A percentile compares a stretch with the other conserved stretches of the same genome.
These are phyloP conservation scores for Penicillium cataractarum DNA, from an alignment of 495 filamentous ascomycete species.

Conservation along the genomic window DNA sequence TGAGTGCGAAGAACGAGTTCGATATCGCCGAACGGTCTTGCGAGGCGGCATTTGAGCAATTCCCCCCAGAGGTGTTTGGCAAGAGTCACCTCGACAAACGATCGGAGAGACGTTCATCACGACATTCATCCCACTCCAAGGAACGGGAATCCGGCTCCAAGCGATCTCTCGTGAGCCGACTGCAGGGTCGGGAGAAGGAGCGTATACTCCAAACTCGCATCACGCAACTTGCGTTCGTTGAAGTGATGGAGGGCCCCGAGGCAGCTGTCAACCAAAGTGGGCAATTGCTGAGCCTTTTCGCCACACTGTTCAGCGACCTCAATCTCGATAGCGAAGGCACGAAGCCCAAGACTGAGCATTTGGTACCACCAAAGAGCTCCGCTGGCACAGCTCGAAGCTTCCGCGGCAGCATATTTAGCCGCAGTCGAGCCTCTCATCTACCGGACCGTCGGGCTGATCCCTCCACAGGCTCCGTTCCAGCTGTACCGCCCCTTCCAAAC, in stretches of 20 bases:
- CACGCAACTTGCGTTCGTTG: constrained; percentile 84
- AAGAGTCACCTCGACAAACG: constrained; percentile 51
- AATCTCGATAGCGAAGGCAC: constrained; percentile 35
- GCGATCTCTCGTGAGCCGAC: constrained; percentile 66
- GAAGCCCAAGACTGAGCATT: constrained; percentile 28
- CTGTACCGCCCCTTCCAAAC: constrained; percentile 25
- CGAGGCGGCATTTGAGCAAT: constrained; percentile 88
- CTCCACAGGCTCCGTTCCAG: constrained; percentile 18
- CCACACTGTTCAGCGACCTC: constrained; percentile 69
- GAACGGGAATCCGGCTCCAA: constrained; percentile 31
- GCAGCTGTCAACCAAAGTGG: constrained; percentile 82
- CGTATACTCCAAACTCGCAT: constrained; percentile 88
- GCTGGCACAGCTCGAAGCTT: constrained; percentile 72
- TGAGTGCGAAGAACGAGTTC: constrained; percentile 87
- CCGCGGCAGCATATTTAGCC: constrained; percentile 74
- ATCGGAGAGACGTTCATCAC: constrained; percentile 35
- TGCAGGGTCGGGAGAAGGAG: constrained; percentile 78
- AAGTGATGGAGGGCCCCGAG: constrained; percentile 78
- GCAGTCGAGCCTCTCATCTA: constrained; percentile 45
- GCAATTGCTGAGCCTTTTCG: constrained; percentile 81
- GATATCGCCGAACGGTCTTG: constrained; percentile 76
- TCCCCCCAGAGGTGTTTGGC: constrained; percentile 58
- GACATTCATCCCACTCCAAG: constrained; percentile 39
- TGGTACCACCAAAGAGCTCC: constrained; percentile 68
- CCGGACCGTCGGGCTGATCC: constrained; percentile 35